A percentile compares a stretch with the other conserved stretches of the same genome.
phyloP scores from a whole-genome alignment of 306 rosid genomes.

The Inga leiocalycina region DNA sequence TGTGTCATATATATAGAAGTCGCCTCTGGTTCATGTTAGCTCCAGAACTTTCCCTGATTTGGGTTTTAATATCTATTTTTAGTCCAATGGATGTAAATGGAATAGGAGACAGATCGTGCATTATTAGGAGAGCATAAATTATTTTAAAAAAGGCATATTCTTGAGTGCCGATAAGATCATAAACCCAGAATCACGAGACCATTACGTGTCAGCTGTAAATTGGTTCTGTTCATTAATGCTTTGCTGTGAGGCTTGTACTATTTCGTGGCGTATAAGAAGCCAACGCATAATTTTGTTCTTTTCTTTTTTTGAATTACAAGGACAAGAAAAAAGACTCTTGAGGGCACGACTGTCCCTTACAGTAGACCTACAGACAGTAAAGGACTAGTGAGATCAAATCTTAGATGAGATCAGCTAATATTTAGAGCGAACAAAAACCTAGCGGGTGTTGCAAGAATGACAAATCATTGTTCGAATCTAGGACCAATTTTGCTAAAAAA shows the following conservation, averaged over 20 bases:
- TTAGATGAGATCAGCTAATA: too few species aligned
- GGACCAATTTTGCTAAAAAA: too few species aligned
- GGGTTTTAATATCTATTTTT: constrained; percentile 18
- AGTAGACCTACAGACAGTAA: too few species aligned
- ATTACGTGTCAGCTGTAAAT: constrained; percentile 21
- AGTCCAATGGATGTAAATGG: constrained; percentile 21
- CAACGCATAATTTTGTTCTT: background rate
- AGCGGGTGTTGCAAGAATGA: too few species aligned
- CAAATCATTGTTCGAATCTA: too few species aligned
- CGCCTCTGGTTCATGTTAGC: constrained; percentile 37
- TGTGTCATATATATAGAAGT: background rate
- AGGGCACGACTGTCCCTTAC: too few species aligned
- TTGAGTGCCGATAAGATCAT: background rate
- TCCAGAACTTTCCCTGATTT: constrained; percentile 38
- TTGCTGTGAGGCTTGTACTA: background rate
- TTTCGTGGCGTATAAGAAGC: constrained; percentile 10
- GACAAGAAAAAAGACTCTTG: too few species aligned
- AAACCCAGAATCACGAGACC: constrained; percentile 40
- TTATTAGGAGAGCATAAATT: background rate
- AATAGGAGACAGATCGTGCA: constrained; percentile 11
- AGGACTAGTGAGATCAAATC: too few species aligned
- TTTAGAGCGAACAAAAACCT: too few species aligned
- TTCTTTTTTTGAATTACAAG: too few species aligned
- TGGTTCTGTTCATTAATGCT: background rate
- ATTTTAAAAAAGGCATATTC: constrained; percentile 1